Percentiles rank a stretch among this genome's conserved stretches.
These are phyloP conservation scores for Ambrosia hybrid DNA, from an alignment of 140 eudicot species.

Conservation along the genomic window DNA sequence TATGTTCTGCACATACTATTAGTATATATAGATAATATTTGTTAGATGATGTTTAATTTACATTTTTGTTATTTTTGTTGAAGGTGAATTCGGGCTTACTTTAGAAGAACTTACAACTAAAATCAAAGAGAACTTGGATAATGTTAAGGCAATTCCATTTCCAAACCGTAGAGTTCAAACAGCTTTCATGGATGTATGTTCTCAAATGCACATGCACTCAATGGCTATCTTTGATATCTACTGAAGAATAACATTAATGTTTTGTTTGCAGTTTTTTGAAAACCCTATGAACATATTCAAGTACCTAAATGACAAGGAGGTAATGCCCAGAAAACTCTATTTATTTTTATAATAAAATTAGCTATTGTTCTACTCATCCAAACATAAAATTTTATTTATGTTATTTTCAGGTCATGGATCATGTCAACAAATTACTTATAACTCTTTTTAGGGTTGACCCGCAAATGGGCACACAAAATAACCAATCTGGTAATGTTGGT, in stretches of 20 bases:
- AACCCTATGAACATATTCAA: conserved; percentile 78
- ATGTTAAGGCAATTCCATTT: conserved; percentile 74
- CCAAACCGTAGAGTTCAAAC: conserved; percentile 98
- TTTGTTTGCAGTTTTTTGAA: conserved; percentile 76
- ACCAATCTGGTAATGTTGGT: too few relatives aligned
- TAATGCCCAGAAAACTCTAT: conserved; percentile 15
- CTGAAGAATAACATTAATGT: neutral
- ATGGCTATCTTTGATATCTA: neutral
- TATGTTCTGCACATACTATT: too few relatives aligned
- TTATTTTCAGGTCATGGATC: too few relatives aligned
- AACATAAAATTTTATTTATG: too few relatives aligned
- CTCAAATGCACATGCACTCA: neutral
- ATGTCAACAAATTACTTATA: too few relatives aligned
- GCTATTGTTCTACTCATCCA: too few relatives aligned
- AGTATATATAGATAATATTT: neutral
- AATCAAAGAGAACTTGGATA: conserved; percentile 92
- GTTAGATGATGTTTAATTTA: neutral
- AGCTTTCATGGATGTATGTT: conserved; percentile 90
- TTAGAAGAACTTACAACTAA: conserved; percentile 91
- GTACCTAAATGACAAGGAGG: conserved; percentile 97
- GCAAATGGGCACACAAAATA: too few relatives aligned
- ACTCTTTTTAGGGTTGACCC: too few relatives aligned
- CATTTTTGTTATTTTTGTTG: conserved; percentile 10
- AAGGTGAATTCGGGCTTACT: conserved; percentile 90
- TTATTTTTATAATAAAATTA: too few relatives aligned